These are phyloP conservation scores for Kuraishia piskuri DNA, from an alignment of 805 yeast genomes.

Conservation along the genomic window DNA sequence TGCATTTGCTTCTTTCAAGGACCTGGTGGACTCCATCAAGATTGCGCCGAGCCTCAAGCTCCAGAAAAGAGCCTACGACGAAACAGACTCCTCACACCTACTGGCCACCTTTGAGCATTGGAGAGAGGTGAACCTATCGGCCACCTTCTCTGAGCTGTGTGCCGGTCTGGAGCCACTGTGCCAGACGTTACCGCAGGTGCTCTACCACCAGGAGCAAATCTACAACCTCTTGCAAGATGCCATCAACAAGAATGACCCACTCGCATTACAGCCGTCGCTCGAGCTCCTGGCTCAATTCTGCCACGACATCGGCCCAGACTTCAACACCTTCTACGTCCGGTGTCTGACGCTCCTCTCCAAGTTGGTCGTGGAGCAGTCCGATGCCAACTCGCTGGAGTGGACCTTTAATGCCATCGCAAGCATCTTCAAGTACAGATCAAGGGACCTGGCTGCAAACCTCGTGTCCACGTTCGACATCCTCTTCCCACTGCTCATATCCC, in stretches of 20 bases:
- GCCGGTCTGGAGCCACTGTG: conserved; percentile 43
- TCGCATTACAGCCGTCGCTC: conserved; percentile 71
- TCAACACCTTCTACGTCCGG: conserved; percentile 51
- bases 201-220: conserved; percentile 61
- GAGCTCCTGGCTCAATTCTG: conserved; percentile 80
- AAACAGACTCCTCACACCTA: conserved; percentile 72
- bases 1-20: conserved; percentile 70
- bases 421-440: conserved; percentile 78
- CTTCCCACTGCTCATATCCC: conserved; percentile 53
- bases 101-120: conserved; percentile 75
- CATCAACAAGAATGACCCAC: conserved; percentile 49
- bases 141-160: conserved; percentile 55
- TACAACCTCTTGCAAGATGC: conserved; percentile 30
- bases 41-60: conserved; percentile 65
- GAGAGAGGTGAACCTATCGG: conserved; percentile 79
- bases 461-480: conserved; percentile 60
- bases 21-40: conserved; percentile 72
- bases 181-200: conserved; percentile 72
- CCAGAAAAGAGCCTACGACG: conserved; percentile 53
- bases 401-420: conserved; percentile 80
- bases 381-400: conserved; percentile 68
- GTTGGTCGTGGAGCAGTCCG: conserved; percentile 38
- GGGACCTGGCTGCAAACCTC: conserved; percentile 52
- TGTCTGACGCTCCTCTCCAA: conserved; percentile 43
- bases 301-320: conserved; percentile 90